Evolutionary conservation across 805 yeast genomes (phyloP).

Genomic region (Monosporozyma aquatica): DNA sequence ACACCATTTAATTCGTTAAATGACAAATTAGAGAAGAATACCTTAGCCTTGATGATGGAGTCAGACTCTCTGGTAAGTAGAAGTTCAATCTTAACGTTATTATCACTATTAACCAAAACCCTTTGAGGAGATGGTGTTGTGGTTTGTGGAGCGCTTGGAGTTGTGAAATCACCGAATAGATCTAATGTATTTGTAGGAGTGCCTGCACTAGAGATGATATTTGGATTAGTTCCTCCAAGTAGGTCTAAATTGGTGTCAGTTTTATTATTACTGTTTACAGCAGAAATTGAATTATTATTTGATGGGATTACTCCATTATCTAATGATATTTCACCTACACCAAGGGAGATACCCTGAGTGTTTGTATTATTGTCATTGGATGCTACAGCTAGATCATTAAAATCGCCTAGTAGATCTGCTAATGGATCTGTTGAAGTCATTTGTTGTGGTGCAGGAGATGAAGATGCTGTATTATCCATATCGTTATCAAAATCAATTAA

Average conservation of each 20-base stretch:
- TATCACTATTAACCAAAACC: constrained; percentile 35
- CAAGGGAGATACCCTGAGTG: constrained; percentile 6
- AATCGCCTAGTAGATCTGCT: constrained; percentile 66
- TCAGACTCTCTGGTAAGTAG: constrained; percentile 32
- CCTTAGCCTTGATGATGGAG: constrained; percentile 36
- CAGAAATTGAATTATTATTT: constrained; percentile 1
- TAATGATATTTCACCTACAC: constrained; percentile 32
- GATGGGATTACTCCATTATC: constrained; percentile 15
- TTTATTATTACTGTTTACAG: background rate
- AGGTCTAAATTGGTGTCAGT: background rate
- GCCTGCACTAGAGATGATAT: background rate
- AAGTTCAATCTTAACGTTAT: constrained; percentile 42
- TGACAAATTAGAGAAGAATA: constrained; percentile 44
- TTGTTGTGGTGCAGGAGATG: constrained; percentile 11
- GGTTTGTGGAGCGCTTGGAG: constrained; percentile 1
- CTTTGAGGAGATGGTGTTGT: constrained; percentile 11
- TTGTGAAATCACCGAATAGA: constrained; percentile 9
- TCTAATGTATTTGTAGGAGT: constrained; percentile 6
- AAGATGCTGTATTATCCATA: constrained; percentile 15
- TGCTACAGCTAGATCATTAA: constrained; percentile 52
- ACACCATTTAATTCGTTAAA: constrained; percentile 39
- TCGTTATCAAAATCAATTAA: constrained; percentile 73
- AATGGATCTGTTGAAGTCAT: constrained; percentile 34
- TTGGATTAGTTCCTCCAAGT: background rate
- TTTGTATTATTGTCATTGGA: constrained; percentile 18